Conservation (phyloP, 1,139 yeast genomes). For the Suzukiozyma palmioleophila region DNA sequence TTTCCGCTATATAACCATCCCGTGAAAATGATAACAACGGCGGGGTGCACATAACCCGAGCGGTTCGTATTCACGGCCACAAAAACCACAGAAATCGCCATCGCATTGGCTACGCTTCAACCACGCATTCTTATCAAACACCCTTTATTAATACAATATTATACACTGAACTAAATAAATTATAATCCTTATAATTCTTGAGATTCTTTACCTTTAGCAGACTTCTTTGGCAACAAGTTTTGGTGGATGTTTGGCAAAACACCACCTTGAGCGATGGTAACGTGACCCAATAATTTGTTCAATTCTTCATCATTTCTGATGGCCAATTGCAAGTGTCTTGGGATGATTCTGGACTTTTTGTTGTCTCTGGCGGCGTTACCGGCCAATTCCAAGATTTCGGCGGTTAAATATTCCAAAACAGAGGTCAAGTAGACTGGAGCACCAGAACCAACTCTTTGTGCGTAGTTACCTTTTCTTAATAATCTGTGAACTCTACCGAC, state of each 20-base stretch:
- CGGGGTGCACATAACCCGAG: no score
- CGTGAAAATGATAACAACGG: no score
- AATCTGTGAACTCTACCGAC: slow-evolving; percentile 99
- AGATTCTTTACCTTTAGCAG: slow-evolving; percentile 72
- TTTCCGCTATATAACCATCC: neutral
- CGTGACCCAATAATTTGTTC: slow-evolving; percentile 65
- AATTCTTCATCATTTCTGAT: slow-evolving; percentile 98
- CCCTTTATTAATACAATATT: slow-evolving; percentile 2
- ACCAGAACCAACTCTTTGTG: slow-evolving; percentile 99
- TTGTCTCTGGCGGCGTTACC: slow-evolving; percentile 99
- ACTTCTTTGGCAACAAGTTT: slow-evolving; percentile 92
- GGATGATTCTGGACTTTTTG: slow-evolving; percentile 97
- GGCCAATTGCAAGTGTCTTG: slow-evolving; percentile 97
- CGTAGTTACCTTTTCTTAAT: slow-evolving; percentile 96
- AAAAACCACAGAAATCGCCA: no score
- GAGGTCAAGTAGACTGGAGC: slow-evolving; percentile 96
- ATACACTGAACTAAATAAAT: slow-evolving; percentile 1
- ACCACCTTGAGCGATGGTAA: slow-evolving; percentile 94
- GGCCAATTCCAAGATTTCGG: slow-evolving; percentile 96
- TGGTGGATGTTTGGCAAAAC: slow-evolving; percentile 95
- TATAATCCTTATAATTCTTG: slow-evolving; percentile 62
- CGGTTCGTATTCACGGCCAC: no score
- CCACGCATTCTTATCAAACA: slow-evolving; percentile 1
- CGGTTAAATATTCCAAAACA: slow-evolving; percentile 92
- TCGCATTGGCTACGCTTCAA: no score